A percentile compares a stretch with the other conserved stretches of the same genome.
These are phyloP conservation scores for Ceratocystis destructans DNA, from an alignment of 2,329 filamentous ascomycete species.

Conservation along the genomic window DNA sequence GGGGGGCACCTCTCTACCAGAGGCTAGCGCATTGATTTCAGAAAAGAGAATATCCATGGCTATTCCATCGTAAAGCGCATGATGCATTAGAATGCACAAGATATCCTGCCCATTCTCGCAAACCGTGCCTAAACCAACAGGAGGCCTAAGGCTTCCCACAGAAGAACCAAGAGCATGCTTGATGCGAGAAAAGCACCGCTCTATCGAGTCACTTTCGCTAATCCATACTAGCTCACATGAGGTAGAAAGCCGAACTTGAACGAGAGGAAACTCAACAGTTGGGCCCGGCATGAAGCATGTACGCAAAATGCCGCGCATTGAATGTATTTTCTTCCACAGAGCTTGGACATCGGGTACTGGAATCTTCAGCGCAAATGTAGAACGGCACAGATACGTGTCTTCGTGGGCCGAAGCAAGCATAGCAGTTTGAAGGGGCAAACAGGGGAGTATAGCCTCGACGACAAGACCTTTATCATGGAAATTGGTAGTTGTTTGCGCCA, in stretches of 20 bases:
- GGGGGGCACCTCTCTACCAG: slow-evolving; percentile 32
- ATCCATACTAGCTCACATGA: slow-evolving; percentile 29
- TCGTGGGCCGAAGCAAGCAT: slow-evolving; percentile 49
- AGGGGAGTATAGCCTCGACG: slow-evolving; percentile 53
- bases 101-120: slow-evolving; percentile 25
- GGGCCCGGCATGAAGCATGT: slow-evolving; percentile 61
- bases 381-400: slow-evolving; percentile 57
- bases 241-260: slow-evolving; percentile 54
- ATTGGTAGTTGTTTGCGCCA: slow-evolving; percentile 21
- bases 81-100: slow-evolving; percentile 49
- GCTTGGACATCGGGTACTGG: slow-evolving; percentile 36
- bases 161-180: slow-evolving; percentile 28
- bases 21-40: slow-evolving; percentile 52
- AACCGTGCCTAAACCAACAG: slow-evolving; percentile 34
- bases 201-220: slow-evolving; percentile 27
- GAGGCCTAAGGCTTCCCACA: slow-evolving; percentile 34
- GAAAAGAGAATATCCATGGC: slow-evolving; percentile 56
- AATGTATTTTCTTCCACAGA: slow-evolving; percentile 49
- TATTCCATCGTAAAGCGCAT: slow-evolving; percentile 76
- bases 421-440: slow-evolving; percentile 43
- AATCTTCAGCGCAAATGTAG: slow-evolving; percentile 46
- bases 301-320: slow-evolving; percentile 61
- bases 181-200: slow-evolving; percentile 30
- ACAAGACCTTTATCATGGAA: slow-evolving; percentile 16
- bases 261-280: slow-evolving; percentile 46